Evolutionary conservation across 257 asterid species (phyloP), one percentile per base, ranked within the genome.

Genomic region (Oldenlandia corymbosa): DNA sequence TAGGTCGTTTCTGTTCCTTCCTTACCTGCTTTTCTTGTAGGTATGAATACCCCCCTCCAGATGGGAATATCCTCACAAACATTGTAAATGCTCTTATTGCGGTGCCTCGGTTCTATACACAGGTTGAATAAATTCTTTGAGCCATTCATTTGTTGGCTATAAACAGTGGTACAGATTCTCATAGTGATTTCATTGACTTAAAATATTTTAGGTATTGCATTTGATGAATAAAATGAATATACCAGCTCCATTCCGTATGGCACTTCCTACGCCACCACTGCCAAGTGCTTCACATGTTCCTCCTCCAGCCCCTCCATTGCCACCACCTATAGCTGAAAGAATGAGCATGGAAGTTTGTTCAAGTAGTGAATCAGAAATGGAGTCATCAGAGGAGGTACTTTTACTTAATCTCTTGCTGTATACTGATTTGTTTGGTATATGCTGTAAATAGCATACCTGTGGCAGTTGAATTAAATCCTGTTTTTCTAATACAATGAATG

Each of bases 151-250:
- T 24, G 68, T 34, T 24, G 30, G 41, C 30, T 28, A 41, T 53
- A 43, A 20, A 14, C 30, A 20, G 45, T 42, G 17, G 49, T 27
- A 46, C 31, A 32, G 5, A 14, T 27, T 60, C 30, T 24, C n/a
- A 11, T 39, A 53, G 43, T 54, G 26, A 17, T 24, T 34, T 41
- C 14, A 36, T 50, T 32, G 56, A 42, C 65, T 18, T 60, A 53
- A 32, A 66, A 42, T n/a, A 61, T 48, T 62, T 50, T 76, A 92
- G 99, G 99, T 92, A 64, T 81, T 92, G 81, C 99, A 92, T 82
- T 76, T 92, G 88, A 92, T 92, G 99, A 92, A 92, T 85, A 92
- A 92, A 81, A 89, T 89, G 99, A 92, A 87, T 74, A 87, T 92
- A 70, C 99, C 99, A 24, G 97, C 96, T 73, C 99, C 97, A 66